These are phyloP conservation scores for Rhizophora mangle DNA, from an alignment of 345 rosid genomes.

Conservation along the genomic window DNA sequence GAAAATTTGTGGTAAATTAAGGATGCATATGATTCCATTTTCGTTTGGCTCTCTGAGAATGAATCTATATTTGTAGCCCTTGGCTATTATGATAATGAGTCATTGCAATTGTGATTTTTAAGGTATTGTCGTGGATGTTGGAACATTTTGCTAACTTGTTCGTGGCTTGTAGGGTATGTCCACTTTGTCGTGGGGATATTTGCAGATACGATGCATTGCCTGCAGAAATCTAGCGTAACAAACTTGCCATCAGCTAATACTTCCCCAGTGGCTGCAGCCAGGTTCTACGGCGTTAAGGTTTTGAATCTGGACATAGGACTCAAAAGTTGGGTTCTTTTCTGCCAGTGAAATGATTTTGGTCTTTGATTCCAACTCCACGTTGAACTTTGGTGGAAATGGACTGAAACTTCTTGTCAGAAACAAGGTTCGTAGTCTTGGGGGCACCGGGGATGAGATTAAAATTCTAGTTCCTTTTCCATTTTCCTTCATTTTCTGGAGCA, in stretches of 20 bases:
- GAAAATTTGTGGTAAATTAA: too few species aligned
- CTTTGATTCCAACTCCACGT: neutral
- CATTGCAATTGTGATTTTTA: neutral
- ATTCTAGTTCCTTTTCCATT: too few species aligned
- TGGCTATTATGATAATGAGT: neutral
- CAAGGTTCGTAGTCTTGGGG: too few species aligned
- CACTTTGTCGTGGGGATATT: slow-evolving; percentile 90
- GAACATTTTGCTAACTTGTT: slow-evolving; percentile 9
- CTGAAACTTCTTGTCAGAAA: too few species aligned
- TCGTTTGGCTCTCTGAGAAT: too few species aligned
- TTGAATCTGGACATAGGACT: neutral
- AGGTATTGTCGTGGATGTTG: neutral
- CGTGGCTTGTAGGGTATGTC: slow-evolving; percentile 73
- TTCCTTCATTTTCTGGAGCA: too few species aligned
- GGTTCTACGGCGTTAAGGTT: slow-evolving; percentile 3
- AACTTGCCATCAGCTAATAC: slow-evolving; percentile 4
- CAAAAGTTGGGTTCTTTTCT: slow-evolving; percentile 12
- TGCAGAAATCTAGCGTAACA: slow-evolving; percentile 31
- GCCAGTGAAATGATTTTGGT: neutral
- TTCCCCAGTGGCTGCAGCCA: neutral
- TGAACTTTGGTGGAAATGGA: neutral
- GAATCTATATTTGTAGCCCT: too few species aligned
- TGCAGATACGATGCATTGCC: slow-evolving; percentile 54
- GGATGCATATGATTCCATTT: too few species aligned
- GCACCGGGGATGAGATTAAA: too few species aligned